phyloP scores from a whole-genome alignment of 2,329 filamentous ascomycete species.

The Huntiella savannae region DNA sequence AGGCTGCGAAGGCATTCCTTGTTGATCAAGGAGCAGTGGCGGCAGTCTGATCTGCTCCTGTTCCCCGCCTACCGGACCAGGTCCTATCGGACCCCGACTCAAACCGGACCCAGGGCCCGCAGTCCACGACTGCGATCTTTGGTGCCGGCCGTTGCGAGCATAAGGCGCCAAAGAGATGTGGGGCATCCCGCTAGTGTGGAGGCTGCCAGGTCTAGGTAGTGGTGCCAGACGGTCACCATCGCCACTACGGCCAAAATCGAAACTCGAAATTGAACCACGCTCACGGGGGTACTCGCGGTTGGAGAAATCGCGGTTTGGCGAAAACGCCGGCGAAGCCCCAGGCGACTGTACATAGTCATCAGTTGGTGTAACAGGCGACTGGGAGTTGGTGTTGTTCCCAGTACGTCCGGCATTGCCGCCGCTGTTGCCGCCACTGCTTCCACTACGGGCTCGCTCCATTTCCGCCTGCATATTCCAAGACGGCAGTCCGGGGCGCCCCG shows the following conservation, averaged over 20 bases:
- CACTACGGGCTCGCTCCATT: constrained; percentile 5
- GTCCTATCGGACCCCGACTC: not conserved
- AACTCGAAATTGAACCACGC: constrained; percentile 9
- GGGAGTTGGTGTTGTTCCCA: constrained; percentile 8
- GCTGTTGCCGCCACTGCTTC: not conserved
- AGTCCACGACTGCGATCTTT: constrained; percentile 10
- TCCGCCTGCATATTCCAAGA: constrained; percentile 8
- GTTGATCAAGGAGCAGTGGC: too few species aligned
- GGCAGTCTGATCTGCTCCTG: not conserved
- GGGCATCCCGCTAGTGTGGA: not conserved
- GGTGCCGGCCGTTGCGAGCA: constrained; percentile 3
- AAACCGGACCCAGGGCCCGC: not conserved
- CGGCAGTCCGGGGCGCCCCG: constrained; percentile 1
- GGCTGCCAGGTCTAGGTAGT: not conserved
- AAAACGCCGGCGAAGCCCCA: constrained; percentile 4
- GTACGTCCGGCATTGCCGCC: constrained; percentile 1
- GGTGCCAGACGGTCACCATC: not conserved
- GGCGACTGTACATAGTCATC: constrained; percentile 10
- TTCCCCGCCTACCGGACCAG: not conserved
- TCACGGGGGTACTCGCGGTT: constrained; percentile 4
- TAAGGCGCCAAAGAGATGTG: not conserved
- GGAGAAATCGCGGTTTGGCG: not conserved
- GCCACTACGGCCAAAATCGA: constrained; percentile 5
- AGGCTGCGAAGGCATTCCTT: too few species aligned
- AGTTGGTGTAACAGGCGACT: constrained; percentile 9